Base-by-base conservation (phyloP, 1,139 yeast species). In the Geotrichum phurueaensis region DNA sequence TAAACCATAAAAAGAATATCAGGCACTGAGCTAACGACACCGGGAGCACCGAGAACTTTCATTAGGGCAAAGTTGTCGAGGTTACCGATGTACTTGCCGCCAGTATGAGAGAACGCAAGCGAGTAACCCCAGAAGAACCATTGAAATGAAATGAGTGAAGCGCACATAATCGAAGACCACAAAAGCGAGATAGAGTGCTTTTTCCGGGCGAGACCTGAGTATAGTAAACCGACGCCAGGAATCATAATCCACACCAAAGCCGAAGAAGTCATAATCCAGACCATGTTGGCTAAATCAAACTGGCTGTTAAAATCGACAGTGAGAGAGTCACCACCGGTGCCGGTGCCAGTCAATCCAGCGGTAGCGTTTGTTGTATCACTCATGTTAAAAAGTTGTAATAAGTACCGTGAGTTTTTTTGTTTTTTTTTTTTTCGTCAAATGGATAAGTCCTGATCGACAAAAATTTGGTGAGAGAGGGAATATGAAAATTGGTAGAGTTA, bases 51-150 rank as follows among this genome's bases (percentile, higher is more conserved):
- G 54, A 90, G 81, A 22, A 87, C 95, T 64, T 87, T 78, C 79
- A 80, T 87, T 70, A 92, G 81, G 65, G 90, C 86, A 71, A 92
- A 90, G 76, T 89, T 86, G 70, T 82, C 80, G 73, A 94, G 77
- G 66, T 88, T 83, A 61, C 99, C 98, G 66, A 90, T 79, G 73
- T 91, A 87, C 53, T 78, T 72, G 22, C 91, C 85, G 20, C 87
- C 85, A 59, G 78, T 76, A 70, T 86, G 89, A 55, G 96, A 84
- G 73, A 91, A 92, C 27, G 89, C 85, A 64, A 94, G 80, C 9
- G 97, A 87, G 75, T 88, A 92, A 63, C 98, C 98, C 97, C 97
- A 90, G 78, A 90, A 90, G 75, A 90, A 92, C 98, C 98, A 92
- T 71, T 92, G 97, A 81, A 92, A 90, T 0, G 87, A 78, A 6